These are phyloP conservation scores for Flaveria bidentis DNA, from an alignment of 129 eudicot species.

Conservation along the genomic window DNA sequence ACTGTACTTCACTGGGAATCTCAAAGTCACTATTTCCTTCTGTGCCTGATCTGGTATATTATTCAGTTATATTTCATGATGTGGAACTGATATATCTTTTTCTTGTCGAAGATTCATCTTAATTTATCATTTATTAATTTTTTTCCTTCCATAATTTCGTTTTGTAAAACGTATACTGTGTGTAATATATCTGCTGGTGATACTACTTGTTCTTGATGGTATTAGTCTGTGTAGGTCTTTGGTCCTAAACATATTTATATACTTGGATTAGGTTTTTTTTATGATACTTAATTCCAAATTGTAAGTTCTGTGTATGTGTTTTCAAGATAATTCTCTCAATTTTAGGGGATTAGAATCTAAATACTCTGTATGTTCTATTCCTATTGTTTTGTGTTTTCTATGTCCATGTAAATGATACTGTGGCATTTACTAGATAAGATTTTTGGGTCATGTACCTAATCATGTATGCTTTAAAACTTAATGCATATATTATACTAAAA, in stretches of 20 bases:
- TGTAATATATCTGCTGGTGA: background rate
- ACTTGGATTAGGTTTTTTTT: background rate
- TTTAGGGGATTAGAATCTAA: background rate
- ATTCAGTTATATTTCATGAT: background rate
- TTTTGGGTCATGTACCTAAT: background rate
- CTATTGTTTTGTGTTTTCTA: background rate
- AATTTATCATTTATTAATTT: background rate
- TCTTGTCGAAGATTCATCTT: background rate
- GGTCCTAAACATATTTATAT: background rate
- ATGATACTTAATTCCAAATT: background rate
- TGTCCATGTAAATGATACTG: background rate
- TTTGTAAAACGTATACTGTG: background rate
- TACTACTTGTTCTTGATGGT: background rate
- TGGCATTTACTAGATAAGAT: background rate
- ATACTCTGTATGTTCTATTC: background rate
- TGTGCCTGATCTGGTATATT: slow-evolving; percentile 79
- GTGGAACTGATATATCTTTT: background rate
- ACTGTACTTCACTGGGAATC: slow-evolving; percentile 82
- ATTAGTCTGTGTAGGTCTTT: background rate
- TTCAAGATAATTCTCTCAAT: background rate
- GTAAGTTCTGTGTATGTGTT: background rate
- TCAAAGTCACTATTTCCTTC: slow-evolving; percentile 73
- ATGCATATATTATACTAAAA: background rate
- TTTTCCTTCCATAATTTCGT: background rate
- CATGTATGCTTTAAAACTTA: background rate